These are phyloP conservation scores for Ambrosia trifida DNA, from an alignment of 129 eudicot genomes.

Conservation along the genomic window DNA sequence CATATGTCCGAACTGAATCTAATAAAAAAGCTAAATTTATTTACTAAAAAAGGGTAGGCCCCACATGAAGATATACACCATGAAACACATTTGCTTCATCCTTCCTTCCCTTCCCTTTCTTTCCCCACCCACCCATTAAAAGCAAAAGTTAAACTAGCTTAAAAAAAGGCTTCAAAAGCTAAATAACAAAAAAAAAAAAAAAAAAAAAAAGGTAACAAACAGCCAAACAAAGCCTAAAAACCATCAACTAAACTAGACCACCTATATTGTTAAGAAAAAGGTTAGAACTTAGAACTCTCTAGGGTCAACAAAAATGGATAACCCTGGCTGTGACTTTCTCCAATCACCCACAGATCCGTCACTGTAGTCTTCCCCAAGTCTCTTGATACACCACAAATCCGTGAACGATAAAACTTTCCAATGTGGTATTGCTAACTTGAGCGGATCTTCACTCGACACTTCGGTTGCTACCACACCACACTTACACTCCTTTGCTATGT, in stretches of 20 bases:
- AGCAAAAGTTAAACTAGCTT: conserved; percentile 21
- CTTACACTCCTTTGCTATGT: conserved; percentile 61
- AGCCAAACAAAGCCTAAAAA: conserved; percentile 23
- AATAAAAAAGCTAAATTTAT: conserved; percentile 36
- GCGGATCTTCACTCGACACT: conserved; percentile 78
- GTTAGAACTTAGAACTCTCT: conserved; percentile 80
- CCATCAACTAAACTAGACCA: conserved; percentile 23
- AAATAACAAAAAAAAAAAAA: conserved; percentile 21
- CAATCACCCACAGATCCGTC: conserved; percentile 96
- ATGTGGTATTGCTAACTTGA: conserved; percentile 77
- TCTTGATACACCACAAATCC: conserved; percentile 88
- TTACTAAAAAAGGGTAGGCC: conserved; percentile 40
- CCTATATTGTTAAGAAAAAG: conserved; percentile 17
- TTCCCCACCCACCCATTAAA: conserved; percentile 43
- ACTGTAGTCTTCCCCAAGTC: conserved; percentile 90
- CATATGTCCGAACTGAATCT: conserved; percentile 20
- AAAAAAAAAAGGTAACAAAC: background rate
- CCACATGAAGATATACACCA: conserved; percentile 34
- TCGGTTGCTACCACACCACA: conserved; percentile 97
- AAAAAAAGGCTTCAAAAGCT: conserved; percentile 29
- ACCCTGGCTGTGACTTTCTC: conserved; percentile 90
- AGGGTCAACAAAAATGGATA: conserved; percentile 96
- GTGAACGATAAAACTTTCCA: conserved; percentile 88
- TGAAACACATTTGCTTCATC: conserved; percentile 36
- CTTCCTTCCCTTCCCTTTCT: conserved; percentile 25